A percentile compares a stretch with the other conserved stretches of the same genome.
Evolutionary conservation across 257 asterid species (phyloP).

Genomic region (Echium plantagineum): DNA sequence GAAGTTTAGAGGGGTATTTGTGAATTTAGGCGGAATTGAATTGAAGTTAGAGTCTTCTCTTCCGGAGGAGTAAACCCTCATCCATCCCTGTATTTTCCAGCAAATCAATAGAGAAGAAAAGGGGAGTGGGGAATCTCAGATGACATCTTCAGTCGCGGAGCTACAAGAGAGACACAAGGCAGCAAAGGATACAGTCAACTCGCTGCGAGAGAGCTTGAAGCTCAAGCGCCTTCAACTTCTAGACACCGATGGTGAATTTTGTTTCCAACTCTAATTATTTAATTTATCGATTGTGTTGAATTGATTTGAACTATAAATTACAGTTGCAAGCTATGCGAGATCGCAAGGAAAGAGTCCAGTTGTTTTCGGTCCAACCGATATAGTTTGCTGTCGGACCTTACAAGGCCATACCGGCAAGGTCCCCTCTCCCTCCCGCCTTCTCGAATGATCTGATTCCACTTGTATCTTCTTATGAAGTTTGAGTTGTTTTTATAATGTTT

Average conservation of each 20-base stretch:
- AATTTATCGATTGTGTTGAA: neutral
- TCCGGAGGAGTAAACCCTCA: no score
- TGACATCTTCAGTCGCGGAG: constrained; percentile 77
- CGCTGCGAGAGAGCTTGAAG: constrained; percentile 63
- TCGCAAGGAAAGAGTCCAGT: constrained; percentile 80
- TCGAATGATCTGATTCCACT: no score
- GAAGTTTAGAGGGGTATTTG: no score
- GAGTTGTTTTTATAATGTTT: no score
- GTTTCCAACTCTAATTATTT: neutral
- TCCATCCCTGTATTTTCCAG: no score
- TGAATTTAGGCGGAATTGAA: no score
- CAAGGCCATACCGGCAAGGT: constrained; percentile 99
- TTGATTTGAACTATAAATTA: constrained; percentile 8
- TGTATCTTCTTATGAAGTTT: no score
- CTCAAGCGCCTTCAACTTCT: constrained; percentile 73
- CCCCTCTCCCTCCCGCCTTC: neutral
- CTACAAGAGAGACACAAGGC: constrained; percentile 88
- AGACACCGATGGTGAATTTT: constrained; percentile 63
- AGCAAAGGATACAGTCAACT: constrained; percentile 64
- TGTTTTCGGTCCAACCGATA: constrained; percentile 89
- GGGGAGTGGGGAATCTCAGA: neutral
- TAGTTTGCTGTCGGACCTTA: constrained; percentile 88
- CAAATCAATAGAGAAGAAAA: no score
- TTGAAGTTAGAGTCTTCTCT: no score
- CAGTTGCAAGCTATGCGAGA: constrained; percentile 79